Conservation (phyloP, 768 basidiomycete genomes). For the Leccinum rimulosum region DNA sequence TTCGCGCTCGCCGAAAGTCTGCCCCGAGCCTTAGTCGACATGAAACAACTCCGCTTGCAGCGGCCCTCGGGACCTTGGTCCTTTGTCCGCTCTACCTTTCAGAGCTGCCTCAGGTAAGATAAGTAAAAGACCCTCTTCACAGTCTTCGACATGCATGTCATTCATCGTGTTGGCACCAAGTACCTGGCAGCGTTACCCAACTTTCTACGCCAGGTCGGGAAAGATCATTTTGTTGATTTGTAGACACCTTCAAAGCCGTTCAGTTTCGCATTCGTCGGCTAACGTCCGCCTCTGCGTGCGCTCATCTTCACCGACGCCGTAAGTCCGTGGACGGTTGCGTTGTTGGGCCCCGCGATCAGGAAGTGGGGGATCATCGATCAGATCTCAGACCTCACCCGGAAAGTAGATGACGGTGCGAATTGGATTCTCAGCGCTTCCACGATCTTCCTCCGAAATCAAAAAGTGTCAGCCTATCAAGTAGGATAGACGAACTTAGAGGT, state of each 20-base stretch:
- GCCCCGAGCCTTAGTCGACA: background rate
- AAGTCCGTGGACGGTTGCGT: slow-evolving; percentile 30
- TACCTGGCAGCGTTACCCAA: slow-evolving; percentile 34
- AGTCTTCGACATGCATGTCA: slow-evolving; percentile 42
- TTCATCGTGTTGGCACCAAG: slow-evolving; percentile 40
- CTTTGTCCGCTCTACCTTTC: slow-evolving; percentile 41
- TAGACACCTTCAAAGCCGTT: no score
- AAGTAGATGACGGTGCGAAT: slow-evolving; percentile 44
- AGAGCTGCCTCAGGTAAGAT: slow-evolving; percentile 41
- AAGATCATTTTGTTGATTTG: no score
- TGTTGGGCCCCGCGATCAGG: background rate
- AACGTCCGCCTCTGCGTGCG: background rate
- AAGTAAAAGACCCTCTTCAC: slow-evolving; percentile 30
- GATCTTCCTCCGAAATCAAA: slow-evolving; percentile 24
- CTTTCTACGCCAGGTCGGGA: slow-evolving; percentile 30
- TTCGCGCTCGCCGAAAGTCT: slow-evolving; percentile 38
- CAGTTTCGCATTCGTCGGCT: background rate
- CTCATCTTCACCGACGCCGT: slow-evolving; percentile 41
- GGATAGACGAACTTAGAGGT: slow-evolving; percentile 17
- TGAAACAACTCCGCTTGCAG: slow-evolving; percentile 28
- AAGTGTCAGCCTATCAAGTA: background rate
- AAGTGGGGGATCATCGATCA: background rate
- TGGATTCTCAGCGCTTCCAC: slow-evolving; percentile 39
- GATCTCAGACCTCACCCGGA: slow-evolving; percentile 34
- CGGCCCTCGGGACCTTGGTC: slow-evolving; percentile 39